Evolutionary conservation across 2,329 filamentous ascomycete genomes (phyloP), one percentile per base, ranked within the genome.

Genomic region (Annulohypoxylon truncatum): DNA sequence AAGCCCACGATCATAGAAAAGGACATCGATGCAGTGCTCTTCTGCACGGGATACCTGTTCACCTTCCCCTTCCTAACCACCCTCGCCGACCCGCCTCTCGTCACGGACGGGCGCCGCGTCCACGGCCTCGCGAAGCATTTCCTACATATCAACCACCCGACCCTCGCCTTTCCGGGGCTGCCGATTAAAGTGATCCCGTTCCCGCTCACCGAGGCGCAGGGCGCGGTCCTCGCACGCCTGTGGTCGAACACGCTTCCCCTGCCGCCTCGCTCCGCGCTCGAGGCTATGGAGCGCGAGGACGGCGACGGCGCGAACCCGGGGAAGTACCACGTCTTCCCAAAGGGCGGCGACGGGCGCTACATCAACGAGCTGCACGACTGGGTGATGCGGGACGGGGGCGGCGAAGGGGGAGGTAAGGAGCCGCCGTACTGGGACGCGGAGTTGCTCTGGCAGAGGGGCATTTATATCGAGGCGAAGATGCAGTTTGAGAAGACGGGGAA

Each of bases 31-130:
- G 86, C 88, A 1, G 81, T 97, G 4, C 77, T 98, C 26, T 97
- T 95, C 78, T 94, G 92, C 77, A 97, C 95, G 0, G 95, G 95
- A 0, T 98, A 96, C 74, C 87, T 97, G 61, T 97, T 92, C 79
- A 89, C 90, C 4, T 92, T 91, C 62, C 93, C 94, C 0, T 97
- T 97, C 74, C 76, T 90, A 77, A 10, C 76, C 79, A 75, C 79
- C 2, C 70, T 86, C 3, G 73, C 80, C 57, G 54, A 54, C 46
- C 71, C 86, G 1, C 82, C 87, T 0, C 76, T 93, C 1, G 84
- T 94, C 59, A 89, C 86, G 0, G 86, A 89, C 58, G 94, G 94
- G 0, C 85, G 85, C 31, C 86, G 91, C 26, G 89, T 94, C 0
- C 82, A 89, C 66, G 88, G 90, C 31, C 79, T 94, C 2, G 97